phyloP scores from a whole-genome alignment of 805 yeast genomes.

The Torulaspora delbrueckii region DNA sequence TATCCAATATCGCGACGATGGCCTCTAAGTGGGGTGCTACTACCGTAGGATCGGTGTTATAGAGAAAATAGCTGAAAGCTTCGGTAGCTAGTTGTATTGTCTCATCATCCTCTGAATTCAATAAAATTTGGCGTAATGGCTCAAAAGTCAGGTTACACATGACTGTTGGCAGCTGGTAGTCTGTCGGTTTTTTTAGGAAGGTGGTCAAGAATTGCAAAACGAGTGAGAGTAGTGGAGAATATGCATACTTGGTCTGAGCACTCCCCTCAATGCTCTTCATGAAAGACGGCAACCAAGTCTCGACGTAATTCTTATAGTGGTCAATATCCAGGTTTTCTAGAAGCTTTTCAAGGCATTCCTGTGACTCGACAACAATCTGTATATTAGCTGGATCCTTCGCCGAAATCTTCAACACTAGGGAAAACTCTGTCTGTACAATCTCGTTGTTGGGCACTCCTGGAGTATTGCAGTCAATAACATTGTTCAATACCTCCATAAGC shows the following conservation, averaged over 20 bases:
- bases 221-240: conserved; percentile 47
- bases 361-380: conserved; percentile 59
- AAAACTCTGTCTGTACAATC: conserved; percentile 38
- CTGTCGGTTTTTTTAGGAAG: conserved; percentile 31
- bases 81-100: conserved; percentile 74
- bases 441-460: conserved; percentile 28
- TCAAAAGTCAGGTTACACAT: conserved; percentile 25
- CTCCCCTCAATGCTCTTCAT: conserved; percentile 36
- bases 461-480: conserved; percentile 46
- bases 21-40: conserved; percentile 15
- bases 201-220: conserved; percentile 32
- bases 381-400: conserved; percentile 71
- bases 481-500: conserved; percentile 61
- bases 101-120: conserved; percentile 61
- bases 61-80: conserved; percentile 57
- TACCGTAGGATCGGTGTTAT: conserved; percentile 33
- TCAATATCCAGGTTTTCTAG: conserved; percentile 44
- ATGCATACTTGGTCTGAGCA: conserved; percentile 37
- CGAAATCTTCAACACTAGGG: conserved; percentile 58
- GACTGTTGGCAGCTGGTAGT: conserved; percentile 26
- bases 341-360: conserved; percentile 62
- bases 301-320: conserved; percentile 46
- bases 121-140: conserved; percentile 29
- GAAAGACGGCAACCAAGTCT: conserved; percentile 49
- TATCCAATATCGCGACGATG: conserved; percentile 51